phyloP scores from a whole-genome alignment of 106 monocot species.

The Amphibolis antarctica region DNA sequence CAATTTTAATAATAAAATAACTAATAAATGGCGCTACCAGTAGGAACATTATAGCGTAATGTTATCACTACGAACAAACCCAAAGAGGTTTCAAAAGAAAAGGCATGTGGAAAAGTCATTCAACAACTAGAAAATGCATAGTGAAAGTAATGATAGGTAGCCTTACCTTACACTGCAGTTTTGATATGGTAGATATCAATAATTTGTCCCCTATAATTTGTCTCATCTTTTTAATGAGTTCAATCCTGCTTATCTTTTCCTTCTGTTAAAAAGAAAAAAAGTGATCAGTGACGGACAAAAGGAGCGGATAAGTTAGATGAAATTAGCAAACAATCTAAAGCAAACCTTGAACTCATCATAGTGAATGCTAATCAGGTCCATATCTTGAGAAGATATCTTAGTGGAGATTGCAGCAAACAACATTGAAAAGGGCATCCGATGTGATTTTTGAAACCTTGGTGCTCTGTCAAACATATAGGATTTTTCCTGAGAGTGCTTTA shows the following conservation, averaged over 20 bases:
- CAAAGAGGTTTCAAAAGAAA: not conserved
- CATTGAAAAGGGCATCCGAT: slow-evolving; percentile 99
- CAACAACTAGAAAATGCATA: not conserved
- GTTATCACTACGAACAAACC: no score
- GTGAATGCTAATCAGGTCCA: slow-evolving; percentile 58
- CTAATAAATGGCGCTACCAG: no score
- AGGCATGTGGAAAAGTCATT: not conserved
- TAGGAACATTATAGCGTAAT: no score
- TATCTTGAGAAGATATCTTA: slow-evolving; percentile 61
- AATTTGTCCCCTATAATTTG: slow-evolving; percentile 71
- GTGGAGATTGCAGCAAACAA: slow-evolving; percentile 85
- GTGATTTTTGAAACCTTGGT: slow-evolving; percentile 39
- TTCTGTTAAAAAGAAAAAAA: slow-evolving; percentile 22
- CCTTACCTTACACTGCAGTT: slow-evolving; percentile 65
- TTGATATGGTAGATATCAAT: slow-evolving; percentile 61
- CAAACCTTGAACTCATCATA: slow-evolving; percentile 89
- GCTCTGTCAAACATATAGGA: slow-evolving; percentile 12
- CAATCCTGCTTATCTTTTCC: slow-evolving; percentile 51
- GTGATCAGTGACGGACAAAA: not conserved
- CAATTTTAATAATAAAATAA: no score
- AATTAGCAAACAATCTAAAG: not conserved
- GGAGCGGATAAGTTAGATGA: not conserved
- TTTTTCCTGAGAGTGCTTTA: slow-evolving; percentile 8
- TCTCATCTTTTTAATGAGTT: slow-evolving; percentile 75
- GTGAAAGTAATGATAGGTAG: not conserved